Conservation (phyloP, 495 filamentous ascomycete species). For the Cercophora scortea region DNA sequence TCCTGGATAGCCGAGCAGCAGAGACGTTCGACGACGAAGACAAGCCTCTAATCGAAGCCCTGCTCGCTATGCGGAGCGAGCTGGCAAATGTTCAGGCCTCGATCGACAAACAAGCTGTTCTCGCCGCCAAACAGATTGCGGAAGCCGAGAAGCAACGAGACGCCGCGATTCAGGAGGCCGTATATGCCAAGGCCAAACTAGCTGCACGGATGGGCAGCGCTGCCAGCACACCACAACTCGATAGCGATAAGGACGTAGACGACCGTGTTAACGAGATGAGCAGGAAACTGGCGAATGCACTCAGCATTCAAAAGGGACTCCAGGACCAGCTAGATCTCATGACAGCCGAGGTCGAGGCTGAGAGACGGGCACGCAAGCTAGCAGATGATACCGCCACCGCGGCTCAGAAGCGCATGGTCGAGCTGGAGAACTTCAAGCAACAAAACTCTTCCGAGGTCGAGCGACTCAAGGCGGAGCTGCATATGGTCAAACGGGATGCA, state of each 20-base stretch:
- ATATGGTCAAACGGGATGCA: slow-evolving; percentile 62
- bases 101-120: slow-evolving; percentile 74
- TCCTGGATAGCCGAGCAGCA: slow-evolving; percentile 64
- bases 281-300: slow-evolving; percentile 69
- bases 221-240: slow-evolving; percentile 62
- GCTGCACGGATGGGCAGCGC: slow-evolving; percentile 68
- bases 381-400: slow-evolving; percentile 84
- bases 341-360: slow-evolving; percentile 63
- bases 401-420: slow-evolving; percentile 71
- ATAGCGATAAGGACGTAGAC: slow-evolving; percentile 51
- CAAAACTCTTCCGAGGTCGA: slow-evolving; percentile 76
- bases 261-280: slow-evolving; percentile 73
- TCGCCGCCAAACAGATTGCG: slow-evolving; percentile 81
- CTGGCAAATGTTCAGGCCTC: slow-evolving; percentile 76
- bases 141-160: slow-evolving; percentile 91
- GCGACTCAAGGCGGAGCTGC: slow-evolving; percentile 73
- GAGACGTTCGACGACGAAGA: slow-evolving; percentile 86
- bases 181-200: slow-evolving; percentile 88
- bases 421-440: slow-evolving; percentile 75
- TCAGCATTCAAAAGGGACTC: slow-evolving; percentile 71
- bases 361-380: slow-evolving; percentile 68
- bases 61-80: slow-evolving; percentile 82
- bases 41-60: slow-evolving; percentile 82
- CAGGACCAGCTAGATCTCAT: slow-evolving; percentile 60
- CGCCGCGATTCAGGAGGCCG: slow-evolving; percentile 82